phyloP scores from a whole-genome alignment of 2,329 filamentous ascomycete genomes.

The Monilinia polystroma region DNA sequence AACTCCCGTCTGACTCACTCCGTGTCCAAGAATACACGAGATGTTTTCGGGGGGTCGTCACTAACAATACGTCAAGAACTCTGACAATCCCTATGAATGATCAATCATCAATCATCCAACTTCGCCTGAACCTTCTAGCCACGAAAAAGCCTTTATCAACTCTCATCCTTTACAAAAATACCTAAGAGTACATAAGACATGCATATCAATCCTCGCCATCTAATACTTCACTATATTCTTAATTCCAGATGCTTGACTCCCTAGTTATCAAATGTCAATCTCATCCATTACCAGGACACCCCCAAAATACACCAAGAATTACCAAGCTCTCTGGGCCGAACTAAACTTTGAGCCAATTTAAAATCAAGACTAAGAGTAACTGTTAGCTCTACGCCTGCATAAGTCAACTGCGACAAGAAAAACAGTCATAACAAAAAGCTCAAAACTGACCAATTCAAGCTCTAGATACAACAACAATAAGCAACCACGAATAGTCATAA shows the following conservation, averaged over 20 bases:
- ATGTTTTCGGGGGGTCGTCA: background rate
- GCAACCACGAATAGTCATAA: no score
- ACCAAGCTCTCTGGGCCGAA: background rate
- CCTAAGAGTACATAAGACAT: background rate
- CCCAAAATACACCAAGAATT: background rate
- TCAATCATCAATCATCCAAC: background rate
- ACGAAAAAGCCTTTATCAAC: background rate
- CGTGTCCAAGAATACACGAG: background rate
- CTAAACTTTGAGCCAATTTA: background rate
- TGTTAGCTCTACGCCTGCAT: background rate
- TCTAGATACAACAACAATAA: no score
- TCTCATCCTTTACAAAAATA: background rate
- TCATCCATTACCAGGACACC: background rate
- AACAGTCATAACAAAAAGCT: no score
- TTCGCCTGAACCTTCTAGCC: background rate
- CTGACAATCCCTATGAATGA: background rate
- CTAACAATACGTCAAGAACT: background rate
- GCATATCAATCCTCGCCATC: background rate
- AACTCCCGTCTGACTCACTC: background rate
- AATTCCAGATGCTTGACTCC: background rate
- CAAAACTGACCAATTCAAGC: no score
- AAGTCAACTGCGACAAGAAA: background rate
- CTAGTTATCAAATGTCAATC: background rate
- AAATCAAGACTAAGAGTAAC: background rate
- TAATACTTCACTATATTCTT: background rate